Evolutionary conservation across 257 asterid genomes (phyloP).

Genomic region (Nicotiana knightiana): DNA sequence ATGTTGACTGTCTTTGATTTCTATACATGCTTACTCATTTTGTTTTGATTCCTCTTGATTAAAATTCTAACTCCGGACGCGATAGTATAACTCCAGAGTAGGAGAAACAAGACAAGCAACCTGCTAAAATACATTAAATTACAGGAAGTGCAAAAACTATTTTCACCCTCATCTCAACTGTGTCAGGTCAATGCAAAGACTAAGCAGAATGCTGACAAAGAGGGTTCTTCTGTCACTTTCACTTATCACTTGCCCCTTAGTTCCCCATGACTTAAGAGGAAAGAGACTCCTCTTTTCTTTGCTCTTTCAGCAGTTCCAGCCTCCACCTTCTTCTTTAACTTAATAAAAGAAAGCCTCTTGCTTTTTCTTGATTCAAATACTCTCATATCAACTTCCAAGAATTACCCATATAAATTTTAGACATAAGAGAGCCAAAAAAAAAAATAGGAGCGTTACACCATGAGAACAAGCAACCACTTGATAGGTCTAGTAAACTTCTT

Average conservation of each 20-base stretch:
- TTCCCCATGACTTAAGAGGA: background rate
- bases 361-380: background rate
- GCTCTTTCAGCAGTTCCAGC: background rate
- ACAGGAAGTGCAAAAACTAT: too few relatives aligned
- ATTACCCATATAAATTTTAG: background rate
- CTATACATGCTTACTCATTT: too few relatives aligned
- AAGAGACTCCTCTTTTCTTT: background rate
- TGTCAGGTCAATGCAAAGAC: background rate
- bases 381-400: background rate
- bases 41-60: too few relatives aligned
- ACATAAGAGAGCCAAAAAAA: background rate
- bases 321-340: background rate
- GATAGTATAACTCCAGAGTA: too few relatives aligned
- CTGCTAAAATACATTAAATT: too few relatives aligned
- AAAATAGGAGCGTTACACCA: constrained; percentile 2
- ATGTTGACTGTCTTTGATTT: too few relatives aligned
- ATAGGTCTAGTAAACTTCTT: constrained; percentile 52
- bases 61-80: too few relatives aligned
- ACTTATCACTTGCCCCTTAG: background rate
- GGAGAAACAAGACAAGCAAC: too few relatives aligned
- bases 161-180: background rate
- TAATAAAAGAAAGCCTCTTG: background rate
- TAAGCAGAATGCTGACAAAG: background rate
- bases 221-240: background rate
- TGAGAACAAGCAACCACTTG: constrained; percentile 67